Conservation (phyloP, 108 stramenopile genomes). For the Stephanodiscus minutulus region DNA sequence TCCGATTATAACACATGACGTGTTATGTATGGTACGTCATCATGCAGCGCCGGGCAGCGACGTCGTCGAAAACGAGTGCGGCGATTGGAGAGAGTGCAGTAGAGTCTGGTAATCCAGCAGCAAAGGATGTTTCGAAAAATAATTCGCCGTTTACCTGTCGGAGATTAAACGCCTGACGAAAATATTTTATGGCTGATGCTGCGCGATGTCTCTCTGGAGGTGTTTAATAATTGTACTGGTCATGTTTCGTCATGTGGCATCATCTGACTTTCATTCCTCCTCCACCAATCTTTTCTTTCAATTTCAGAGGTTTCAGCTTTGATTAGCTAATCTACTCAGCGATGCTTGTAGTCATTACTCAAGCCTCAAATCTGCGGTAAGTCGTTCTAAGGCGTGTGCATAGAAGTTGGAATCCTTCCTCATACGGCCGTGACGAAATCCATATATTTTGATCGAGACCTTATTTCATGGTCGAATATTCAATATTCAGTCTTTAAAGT, state of each 20-base stretch:
- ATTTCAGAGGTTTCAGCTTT: neutral
- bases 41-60: neutral
- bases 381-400: neutral
- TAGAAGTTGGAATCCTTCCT: neutral
- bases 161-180: conserved; percentile 31
- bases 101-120: conserved; percentile 1
- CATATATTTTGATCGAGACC: conserved; percentile 43
- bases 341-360: neutral
- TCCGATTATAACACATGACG: neutral
- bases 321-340: neutral
- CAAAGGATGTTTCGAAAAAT: conserved; percentile 39
- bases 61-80: neutral
- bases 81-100: neutral
- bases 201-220: neutral
- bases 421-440: conserved; percentile 34
- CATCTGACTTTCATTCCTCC: neutral
- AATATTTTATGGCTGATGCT: conserved; percentile 36
- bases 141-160: conserved; percentile 57
- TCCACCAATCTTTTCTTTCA: neutral
- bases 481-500: conserved; percentile 56
- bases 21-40: neutral
- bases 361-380: neutral
- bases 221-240: neutral
- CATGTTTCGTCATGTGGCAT: neutral
- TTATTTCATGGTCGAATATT: conserved; percentile 44